phyloP scores from a whole-genome alignment of 2,329 filamentous ascomycete species.

The Fusarium ambrosium region DNA sequence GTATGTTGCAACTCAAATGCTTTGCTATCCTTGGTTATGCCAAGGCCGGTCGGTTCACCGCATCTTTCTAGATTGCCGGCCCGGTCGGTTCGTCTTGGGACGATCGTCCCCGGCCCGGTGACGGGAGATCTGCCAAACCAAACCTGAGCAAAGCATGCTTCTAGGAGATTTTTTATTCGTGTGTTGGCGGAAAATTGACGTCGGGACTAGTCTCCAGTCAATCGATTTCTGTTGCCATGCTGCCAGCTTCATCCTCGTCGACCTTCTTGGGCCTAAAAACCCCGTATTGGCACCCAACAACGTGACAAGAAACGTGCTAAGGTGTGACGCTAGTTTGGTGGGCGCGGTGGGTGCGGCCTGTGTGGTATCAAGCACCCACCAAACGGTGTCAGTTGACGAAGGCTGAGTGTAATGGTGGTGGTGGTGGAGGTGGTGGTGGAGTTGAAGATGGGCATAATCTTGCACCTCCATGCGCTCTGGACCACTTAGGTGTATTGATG shows the following conservation, averaged over 20 bases:
- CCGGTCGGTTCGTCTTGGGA: conserved; percentile 34
- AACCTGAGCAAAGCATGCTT: conserved; percentile 16
- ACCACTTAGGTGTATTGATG: conserved; percentile 7
- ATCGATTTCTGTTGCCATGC: conserved; percentile 11
- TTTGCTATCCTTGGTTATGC: conserved; percentile 15
- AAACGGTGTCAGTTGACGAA: conserved; percentile 44
- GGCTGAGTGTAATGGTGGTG: conserved; percentile 18
- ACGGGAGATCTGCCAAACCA: conserved; percentile 42
- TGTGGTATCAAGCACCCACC: conserved; percentile 25
- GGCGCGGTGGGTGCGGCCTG: conserved; percentile 21
- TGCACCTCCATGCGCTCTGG: conserved; percentile 32
- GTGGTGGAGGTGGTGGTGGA: conserved; percentile 22
- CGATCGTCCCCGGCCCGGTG: conserved; percentile 42
- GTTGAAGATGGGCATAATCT: conserved; percentile 26
- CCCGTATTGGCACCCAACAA: conserved; percentile 26
- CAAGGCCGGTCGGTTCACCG: conserved; percentile 41
- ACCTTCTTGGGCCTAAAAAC: conserved; percentile 17
- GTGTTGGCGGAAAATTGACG: conserved; percentile 25
- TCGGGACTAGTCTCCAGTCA: conserved; percentile 13
- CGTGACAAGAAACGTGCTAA: conserved; percentile 27
- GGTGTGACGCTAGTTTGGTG: conserved; percentile 36
- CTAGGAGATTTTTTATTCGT: conserved; percentile 22
- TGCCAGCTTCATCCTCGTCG: conserved; percentile 34
- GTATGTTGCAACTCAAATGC: neutral
- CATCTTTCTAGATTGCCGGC: conserved; percentile 36